phyloP scores from a whole-genome alignment of 2,329 filamentous ascomycete genomes.

The Camillea tinctor region DNA sequence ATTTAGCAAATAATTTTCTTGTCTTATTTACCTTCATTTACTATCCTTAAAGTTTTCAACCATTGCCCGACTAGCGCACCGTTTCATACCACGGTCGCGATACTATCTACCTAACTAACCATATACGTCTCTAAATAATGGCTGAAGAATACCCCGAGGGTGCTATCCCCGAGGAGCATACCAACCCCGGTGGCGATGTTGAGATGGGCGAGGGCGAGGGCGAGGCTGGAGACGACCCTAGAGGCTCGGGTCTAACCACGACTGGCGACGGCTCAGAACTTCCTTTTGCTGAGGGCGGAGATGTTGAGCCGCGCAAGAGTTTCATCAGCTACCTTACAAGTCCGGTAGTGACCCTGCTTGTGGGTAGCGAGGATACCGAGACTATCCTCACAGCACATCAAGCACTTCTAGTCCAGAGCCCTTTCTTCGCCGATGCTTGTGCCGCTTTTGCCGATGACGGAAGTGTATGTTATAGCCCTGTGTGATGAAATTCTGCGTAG shows the following conservation, averaged over 20 bases:
- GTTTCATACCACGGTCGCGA: neutral
- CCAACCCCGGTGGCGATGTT: constrained; percentile 29
- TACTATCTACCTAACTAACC: neutral
- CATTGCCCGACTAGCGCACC: neutral
- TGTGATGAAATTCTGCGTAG: neutral
- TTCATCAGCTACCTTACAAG: constrained; percentile 65
- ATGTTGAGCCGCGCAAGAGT: constrained; percentile 37
- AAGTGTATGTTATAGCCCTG: constrained; percentile 49
- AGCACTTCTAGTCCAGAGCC: constrained; percentile 69
- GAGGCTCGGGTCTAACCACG: constrained; percentile 23
- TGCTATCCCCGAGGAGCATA: constrained; percentile 27
- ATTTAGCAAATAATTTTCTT: no score
- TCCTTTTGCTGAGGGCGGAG: constrained; percentile 39
- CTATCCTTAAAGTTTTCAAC: neutral
- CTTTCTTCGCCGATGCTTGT: constrained; percentile 68
- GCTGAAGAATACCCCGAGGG: constrained; percentile 31
- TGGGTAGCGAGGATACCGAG: constrained; percentile 59
- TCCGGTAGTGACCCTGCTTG: constrained; percentile 66
- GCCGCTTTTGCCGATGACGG: constrained; percentile 60
- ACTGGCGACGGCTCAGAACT: constrained; percentile 31
- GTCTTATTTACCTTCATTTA: no score
- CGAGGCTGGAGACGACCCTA: constrained; percentile 32
- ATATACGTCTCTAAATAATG: constrained; percentile 20
- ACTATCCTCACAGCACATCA: constrained; percentile 77
- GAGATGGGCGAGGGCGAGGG: constrained; percentile 34